Conservation (phyloP, 441 rosid genomes). For the Brassica hybrid region DNA sequence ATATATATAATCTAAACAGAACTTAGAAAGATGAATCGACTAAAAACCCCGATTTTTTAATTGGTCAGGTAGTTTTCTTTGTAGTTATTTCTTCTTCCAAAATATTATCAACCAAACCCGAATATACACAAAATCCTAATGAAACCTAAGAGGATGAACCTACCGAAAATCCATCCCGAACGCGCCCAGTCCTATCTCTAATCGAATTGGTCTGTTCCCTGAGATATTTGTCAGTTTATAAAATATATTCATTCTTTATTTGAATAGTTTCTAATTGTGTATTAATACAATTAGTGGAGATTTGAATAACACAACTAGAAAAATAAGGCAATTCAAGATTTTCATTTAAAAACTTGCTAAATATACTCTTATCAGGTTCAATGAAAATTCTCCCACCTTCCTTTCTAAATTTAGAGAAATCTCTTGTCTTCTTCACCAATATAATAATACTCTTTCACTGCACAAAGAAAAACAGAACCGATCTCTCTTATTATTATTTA, state of each 20-base stretch:
- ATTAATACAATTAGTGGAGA: not conserved
- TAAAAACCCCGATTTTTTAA: too few relatives aligned
- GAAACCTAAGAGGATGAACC: too few relatives aligned
- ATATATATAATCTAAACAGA: too few relatives aligned
- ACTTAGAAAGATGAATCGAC: too few relatives aligned
- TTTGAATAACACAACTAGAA: slow-evolving; percentile 25
- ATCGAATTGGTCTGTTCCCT: not conserved
- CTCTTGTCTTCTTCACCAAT: slow-evolving; percentile 15
- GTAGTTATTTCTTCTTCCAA: not conserved
- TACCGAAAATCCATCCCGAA: too few relatives aligned
- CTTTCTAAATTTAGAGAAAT: not conserved
- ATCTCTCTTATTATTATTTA: slow-evolving; percentile 2
- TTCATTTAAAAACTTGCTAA: slow-evolving; percentile 39
- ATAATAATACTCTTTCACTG: slow-evolving; percentile 14
- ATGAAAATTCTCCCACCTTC: not conserved
- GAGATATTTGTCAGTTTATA: slow-evolving; percentile 4
- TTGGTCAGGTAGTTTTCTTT: too few relatives aligned
- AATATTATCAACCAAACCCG: not conserved
- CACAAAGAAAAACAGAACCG: not conserved
- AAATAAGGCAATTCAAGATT: slow-evolving; percentile 38
- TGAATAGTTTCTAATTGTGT: slow-evolving; percentile 9
- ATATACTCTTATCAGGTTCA: slow-evolving; percentile 7
- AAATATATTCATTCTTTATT: not conserved
- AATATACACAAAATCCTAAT: too few relatives aligned
- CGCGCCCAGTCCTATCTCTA: not conserved